Percentiles rank a stretch among this genome's conserved stretches.
These are phyloP conservation scores for Cornus kousa DNA, from an alignment of 148 eudicot species.

Conservation along the genomic window DNA sequence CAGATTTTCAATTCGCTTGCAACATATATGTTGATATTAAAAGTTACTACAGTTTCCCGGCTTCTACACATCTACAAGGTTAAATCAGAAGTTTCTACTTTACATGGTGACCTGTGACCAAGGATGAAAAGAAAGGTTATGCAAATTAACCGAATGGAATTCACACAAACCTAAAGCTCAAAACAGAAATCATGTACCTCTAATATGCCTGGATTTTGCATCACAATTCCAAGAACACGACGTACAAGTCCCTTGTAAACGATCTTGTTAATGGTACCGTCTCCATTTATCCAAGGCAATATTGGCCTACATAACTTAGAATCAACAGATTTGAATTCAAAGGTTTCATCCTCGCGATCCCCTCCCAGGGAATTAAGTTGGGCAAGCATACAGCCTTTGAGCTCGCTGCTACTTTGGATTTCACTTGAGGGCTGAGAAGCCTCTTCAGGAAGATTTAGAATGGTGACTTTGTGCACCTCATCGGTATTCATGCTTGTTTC, in stretches of 20 bases:
- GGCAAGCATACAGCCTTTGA: conserved; percentile 29
- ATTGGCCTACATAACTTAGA: conserved; percentile 49
- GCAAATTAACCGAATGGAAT: background rate
- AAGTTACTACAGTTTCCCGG: background rate
- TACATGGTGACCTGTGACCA: background rate
- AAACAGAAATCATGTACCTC: conserved; percentile 44
- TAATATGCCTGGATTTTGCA: conserved; percentile 85
- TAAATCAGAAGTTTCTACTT: background rate
- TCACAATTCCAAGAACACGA: conserved; percentile 74
- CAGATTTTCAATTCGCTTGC: background rate
- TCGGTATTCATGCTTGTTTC: conserved; percentile 22
- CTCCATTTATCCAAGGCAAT: conserved; percentile 96
- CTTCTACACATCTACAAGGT: background rate
- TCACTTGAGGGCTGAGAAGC: conserved; percentile 33
- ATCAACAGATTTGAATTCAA: conserved; percentile 25
- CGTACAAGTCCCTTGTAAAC: conserved; percentile 84
- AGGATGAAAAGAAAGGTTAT: background rate
- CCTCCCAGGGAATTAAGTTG: conserved; percentile 24
- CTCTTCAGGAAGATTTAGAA: conserved; percentile 65
- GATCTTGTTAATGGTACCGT: conserved; percentile 70
- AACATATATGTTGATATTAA: background rate
- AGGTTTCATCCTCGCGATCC: conserved; percentile 22
- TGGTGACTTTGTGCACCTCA: conserved; percentile 67
- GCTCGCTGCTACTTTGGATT: conserved; percentile 19
- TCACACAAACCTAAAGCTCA: conserved; percentile 1